Evolutionary conservation across 2,329 filamentous ascomycete species (phyloP), one percentile per base, ranked within the genome.

Genomic region (Fusarium coicis): DNA sequence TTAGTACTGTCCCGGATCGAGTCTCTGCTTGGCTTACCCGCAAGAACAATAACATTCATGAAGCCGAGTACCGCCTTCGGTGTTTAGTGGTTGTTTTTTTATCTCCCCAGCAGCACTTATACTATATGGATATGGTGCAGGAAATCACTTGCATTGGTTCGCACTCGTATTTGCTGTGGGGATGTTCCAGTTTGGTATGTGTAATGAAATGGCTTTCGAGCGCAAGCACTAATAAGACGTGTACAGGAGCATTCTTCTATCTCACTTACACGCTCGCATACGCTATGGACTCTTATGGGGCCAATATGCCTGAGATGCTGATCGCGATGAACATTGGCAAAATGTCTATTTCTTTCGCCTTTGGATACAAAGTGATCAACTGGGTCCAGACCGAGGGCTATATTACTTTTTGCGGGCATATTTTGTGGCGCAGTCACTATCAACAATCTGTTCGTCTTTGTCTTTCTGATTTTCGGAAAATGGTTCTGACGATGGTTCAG

Each of bases 191-290:
- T 57, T 57, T 10, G 55, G 55, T 57, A 57, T 57, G 23, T 28
- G 18, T 14, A 4, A 28, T 36, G n/a, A 8, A 44, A 44, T 16
- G 21, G 39, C 28, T 16, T 56, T 19, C 4, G 8, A n/a, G 30
- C 16, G 21, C 11, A 36, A 21, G 28, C 30, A 56, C 21, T 56
- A 21, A 56, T 4, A 23, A 7, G n/a, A 8, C 11, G 21, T 26
- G 1, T 26, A 39, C 1, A 57, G 55, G 55, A 23, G 14, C 42
- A 18, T 57, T 57, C 55, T 47, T 57, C 32, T 57, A 46, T 37
- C n/a, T 57, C 16, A 57, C 55, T 47, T 57, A 57, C 42, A 57
- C 55, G 6, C 55, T 57, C 23, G 55, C 55, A 46, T 57, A 57
- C 23, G 55, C 55, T 0, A 57, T 57, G 55, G 55, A 57, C 42